A percentile compares a stretch with the other conserved stretches of the same genome.
phyloP scores from a whole-genome alignment of 177 flowering plant genomes.

The Telopea speciosissima region DNA sequence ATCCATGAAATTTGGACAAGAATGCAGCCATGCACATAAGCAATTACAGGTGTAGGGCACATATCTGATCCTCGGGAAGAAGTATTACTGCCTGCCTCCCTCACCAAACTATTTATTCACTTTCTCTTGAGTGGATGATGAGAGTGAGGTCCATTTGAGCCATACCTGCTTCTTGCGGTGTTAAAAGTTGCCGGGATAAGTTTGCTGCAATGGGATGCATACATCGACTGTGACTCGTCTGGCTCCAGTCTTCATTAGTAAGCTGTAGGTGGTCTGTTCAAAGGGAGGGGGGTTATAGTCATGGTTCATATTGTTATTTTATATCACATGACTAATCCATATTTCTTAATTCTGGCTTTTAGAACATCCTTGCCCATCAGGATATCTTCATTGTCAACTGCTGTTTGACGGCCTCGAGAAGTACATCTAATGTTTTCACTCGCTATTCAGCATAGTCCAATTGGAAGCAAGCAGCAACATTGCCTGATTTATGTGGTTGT shows the following conservation, averaged over 20 bases:
- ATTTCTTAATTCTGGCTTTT: no score
- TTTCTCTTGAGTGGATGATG: neutral
- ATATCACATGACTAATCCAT: neutral
- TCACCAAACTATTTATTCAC: neutral
- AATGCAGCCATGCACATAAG: neutral
- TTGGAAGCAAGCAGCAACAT: no score
- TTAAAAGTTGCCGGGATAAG: neutral
- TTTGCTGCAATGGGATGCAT: neutral
- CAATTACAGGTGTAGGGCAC: neutral
- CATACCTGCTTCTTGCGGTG: neutral
- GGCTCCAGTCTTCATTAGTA: neutral
- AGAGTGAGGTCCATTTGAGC: neutral
- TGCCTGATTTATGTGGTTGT: no score
- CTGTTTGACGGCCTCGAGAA: no score
- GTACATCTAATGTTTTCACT: no score
- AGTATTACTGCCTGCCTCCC: neutral
- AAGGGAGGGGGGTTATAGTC: neutral
- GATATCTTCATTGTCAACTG: no score
- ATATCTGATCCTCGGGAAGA: neutral
- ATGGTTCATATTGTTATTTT: neutral
- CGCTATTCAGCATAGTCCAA: no score
- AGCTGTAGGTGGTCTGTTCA: neutral
- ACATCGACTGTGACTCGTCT: neutral
- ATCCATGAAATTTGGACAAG: neutral
- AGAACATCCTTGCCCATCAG: no score